Percentiles rank a stretch among this genome's conserved stretches.
These are phyloP conservation scores for Cyclocybe cylindracea DNA, from an alignment of 768 basidiomycete genomes.

Conservation along the genomic window DNA sequence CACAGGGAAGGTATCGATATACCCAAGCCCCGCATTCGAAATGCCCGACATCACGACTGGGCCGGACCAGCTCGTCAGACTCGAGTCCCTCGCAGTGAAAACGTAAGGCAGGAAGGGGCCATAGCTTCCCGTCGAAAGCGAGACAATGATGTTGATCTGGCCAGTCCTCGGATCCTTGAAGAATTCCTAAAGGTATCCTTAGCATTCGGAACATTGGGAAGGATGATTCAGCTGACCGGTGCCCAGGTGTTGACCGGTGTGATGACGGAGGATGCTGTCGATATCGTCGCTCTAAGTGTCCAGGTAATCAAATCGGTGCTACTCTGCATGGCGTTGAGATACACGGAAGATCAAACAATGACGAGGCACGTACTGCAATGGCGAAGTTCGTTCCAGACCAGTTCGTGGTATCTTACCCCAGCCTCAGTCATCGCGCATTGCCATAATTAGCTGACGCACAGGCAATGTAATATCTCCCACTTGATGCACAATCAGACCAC, in stretches of 20 bases:
- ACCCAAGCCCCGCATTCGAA: slow-evolving; percentile 33
- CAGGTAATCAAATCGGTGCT: slow-evolving; percentile 31
- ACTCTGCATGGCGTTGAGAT: slow-evolving; percentile 17
- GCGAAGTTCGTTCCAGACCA: slow-evolving; percentile 37
- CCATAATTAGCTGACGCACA: slow-evolving; percentile 11
- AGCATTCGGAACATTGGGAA: background rate
- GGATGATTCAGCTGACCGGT: slow-evolving; percentile 17
- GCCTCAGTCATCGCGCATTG: too few species aligned
- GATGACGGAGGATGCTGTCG: slow-evolving; percentile 27
- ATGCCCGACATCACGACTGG: slow-evolving; percentile 35
- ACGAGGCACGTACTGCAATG: slow-evolving; percentile 25
- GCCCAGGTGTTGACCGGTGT: slow-evolving; percentile 35
- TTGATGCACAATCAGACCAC: slow-evolving; percentile 3
- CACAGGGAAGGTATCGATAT: slow-evolving; percentile 36
- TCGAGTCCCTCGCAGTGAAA: slow-evolving; percentile 31
- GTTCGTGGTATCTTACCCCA: slow-evolving; percentile 30
- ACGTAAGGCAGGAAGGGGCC: slow-evolving; percentile 36
- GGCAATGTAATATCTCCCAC: slow-evolving; percentile 35
- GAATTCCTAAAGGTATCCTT: slow-evolving; percentile 26
- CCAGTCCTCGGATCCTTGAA: slow-evolving; percentile 36
- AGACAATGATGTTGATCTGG: slow-evolving; percentile 32
- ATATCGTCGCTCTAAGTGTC: slow-evolving; percentile 28
- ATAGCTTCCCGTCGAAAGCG: slow-evolving; percentile 36
- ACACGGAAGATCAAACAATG: background rate
- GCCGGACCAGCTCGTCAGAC: slow-evolving; percentile 29